Evolutionary conservation across 352 stramenopile species (phyloP).

Genomic region (Pythium vanterpoolii): DNA sequence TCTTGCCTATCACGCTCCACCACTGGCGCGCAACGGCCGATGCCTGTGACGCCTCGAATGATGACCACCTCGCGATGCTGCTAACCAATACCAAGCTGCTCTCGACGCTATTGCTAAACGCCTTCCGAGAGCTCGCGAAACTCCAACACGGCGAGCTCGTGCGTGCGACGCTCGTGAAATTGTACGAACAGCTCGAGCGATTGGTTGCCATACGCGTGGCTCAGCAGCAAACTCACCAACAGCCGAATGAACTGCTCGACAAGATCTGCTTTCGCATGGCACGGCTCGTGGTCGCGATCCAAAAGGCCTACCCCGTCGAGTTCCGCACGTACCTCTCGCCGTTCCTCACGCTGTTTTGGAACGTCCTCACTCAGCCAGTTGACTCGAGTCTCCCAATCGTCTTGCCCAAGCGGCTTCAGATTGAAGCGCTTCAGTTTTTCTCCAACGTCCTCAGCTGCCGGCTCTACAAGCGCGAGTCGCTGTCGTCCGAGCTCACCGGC

Average conservation of each 20-base stretch:
- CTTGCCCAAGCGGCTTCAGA: constrained; percentile 39
- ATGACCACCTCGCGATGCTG: constrained; percentile 36
- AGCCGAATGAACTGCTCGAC: constrained; percentile 30
- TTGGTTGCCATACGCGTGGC: constrained; percentile 37
- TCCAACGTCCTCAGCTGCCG: constrained; percentile 77
- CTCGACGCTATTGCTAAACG: constrained; percentile 63
- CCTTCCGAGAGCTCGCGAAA: constrained; percentile 56
- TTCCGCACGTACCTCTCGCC: constrained; percentile 73
- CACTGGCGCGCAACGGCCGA: constrained; percentile 38
- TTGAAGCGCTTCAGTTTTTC: constrained; percentile 78
- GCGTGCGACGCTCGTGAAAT: constrained; percentile 51
- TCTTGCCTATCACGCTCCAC: constrained; percentile 56
- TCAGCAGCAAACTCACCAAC: not conserved
- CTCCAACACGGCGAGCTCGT: constrained; percentile 59
- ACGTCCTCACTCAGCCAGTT: constrained; percentile 34
- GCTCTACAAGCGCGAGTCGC: constrained; percentile 74
- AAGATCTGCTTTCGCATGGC: constrained; percentile 69
- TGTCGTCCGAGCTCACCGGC: constrained; percentile 34
- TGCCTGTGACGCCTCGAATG: constrained; percentile 7
- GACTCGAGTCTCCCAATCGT: not conserved
- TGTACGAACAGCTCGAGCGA: constrained; percentile 71
- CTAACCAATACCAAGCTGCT: constrained; percentile 64
- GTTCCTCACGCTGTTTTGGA: constrained; percentile 70
- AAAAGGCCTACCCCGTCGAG: constrained; percentile 82
- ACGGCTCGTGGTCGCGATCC: constrained; percentile 57